A percentile compares a stretch with the other conserved stretches of the same genome.
phyloP scores from a whole-genome alignment of 2,329 filamentous ascomycete species.

The Clonostachys chloroleuca region DNA sequence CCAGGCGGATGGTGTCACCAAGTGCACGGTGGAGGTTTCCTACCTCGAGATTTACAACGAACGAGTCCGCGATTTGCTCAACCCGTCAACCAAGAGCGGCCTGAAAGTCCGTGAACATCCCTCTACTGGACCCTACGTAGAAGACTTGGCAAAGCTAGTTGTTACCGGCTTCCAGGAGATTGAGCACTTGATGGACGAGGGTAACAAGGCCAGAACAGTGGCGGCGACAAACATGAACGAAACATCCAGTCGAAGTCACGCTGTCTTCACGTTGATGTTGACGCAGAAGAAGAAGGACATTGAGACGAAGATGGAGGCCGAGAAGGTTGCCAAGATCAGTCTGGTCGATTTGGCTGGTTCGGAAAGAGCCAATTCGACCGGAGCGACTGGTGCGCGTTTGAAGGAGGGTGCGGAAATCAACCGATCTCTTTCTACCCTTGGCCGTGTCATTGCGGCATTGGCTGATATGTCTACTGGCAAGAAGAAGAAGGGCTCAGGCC shows the following conservation, averaged over 20 bases:
- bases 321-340: slow-evolving; percentile 97
- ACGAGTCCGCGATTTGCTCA: slow-evolving; percentile 89
- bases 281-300: slow-evolving; percentile 89
- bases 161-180: slow-evolving; percentile 94
- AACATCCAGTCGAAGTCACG: slow-evolving; percentile 95
- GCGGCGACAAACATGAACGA: slow-evolving; percentile 99
- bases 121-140: slow-evolving; percentile 94
- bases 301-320: slow-evolving; percentile 94
- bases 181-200: slow-evolving; percentile 97
- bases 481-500: slow-evolving; percentile 66
- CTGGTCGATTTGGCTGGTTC: slow-evolving; percentile 97
- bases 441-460: slow-evolving; percentile 93
- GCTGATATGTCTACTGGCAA: slow-evolving; percentile 86
- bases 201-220: slow-evolving; percentile 96
- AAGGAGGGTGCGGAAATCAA: slow-evolving; percentile 99
- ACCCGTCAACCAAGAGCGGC: slow-evolving; percentile 92
- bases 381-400: slow-evolving; percentile 87
- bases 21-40: slow-evolving; percentile 94
- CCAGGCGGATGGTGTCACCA: slow-evolving; percentile 68
- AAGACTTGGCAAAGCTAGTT: slow-evolving; percentile 92
- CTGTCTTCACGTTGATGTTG: slow-evolving; percentile 93
- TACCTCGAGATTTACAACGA: slow-evolving; percentile 99
- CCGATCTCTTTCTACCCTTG: slow-evolving; percentile 89
- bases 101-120: slow-evolving; percentile 97
- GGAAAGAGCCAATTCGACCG: slow-evolving; percentile 93